Evolutionary conservation across 805 yeast genomes (phyloP), one percentile per base, ranked within the genome.

Genomic region (Cyberlindnera suaveolens): DNA sequence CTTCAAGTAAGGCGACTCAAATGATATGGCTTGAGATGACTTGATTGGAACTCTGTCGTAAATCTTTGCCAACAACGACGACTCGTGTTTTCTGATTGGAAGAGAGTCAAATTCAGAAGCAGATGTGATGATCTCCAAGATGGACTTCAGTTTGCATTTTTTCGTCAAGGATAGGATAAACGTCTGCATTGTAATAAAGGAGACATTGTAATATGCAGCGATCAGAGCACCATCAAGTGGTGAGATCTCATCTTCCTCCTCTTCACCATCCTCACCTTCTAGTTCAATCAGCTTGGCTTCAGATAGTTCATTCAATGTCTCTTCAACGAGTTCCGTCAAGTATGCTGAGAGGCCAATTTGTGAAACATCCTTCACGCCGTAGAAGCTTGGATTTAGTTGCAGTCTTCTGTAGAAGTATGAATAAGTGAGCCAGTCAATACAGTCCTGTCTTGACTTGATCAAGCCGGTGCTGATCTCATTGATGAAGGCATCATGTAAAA

Each of bases 351-450:
- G 61, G 0, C 95, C 95, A 27, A 73, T 62, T 36, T 78, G 78
- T 1, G 85, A 66, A 3, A 72, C 68, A 47, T 82, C 85, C 34
- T 68, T 68, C 7, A 87, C 74, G n/a, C 89, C 96, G 57, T 93
- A 93, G 58, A 75, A 93, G 45, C 93, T 79, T 4, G 99, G 97
- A 60, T 93, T 93, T 31, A 76, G 71, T 43, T 79, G 83, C 17
- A 93, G 60, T 40, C 98, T 70, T 49, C 95, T 71, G 63, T 87
- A 93, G 56, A 90, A 85, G 52, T 80, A 85, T 0, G 96, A 75
- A 58, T 76, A 86, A 0, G 96, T 85, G 30, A 93, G 57, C 95
- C 96, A 88, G 55, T 91, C 96, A 46, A 93, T 77, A 53, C 95
- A 86, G 51, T 85, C 93, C 54, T 90, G 96, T 56, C 85, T 78